Evolutionary conservation across 2,329 filamentous ascomycete species (phyloP).

Genomic region (Coniochaeta ligniaria): DNA sequence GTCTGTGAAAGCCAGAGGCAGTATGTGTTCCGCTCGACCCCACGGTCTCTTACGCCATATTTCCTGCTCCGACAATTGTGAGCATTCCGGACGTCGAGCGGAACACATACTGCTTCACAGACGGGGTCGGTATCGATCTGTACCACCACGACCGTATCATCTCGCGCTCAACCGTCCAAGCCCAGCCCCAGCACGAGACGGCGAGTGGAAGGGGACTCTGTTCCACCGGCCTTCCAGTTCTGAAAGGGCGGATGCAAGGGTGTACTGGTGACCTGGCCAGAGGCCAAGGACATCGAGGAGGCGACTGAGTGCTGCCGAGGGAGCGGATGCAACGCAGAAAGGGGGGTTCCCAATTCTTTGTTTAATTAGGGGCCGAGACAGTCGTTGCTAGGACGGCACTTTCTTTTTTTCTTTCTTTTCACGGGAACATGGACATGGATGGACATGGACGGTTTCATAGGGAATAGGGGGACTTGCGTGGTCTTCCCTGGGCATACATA

Average conservation of each 20-base stretch:
- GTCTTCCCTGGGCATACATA: no score
- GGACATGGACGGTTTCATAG: no score
- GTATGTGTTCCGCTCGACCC: slow-evolving; percentile 96
- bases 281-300: slow-evolving; percentile 56
- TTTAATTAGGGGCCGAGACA: no score
- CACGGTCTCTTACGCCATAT: slow-evolving; percentile 63
- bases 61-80: slow-evolving; percentile 47
- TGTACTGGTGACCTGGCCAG: slow-evolving; percentile 68
- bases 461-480: no score
- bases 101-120: slow-evolving; percentile 70
- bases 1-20: slow-evolving; percentile 88
- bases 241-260: slow-evolving; percentile 91
- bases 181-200: no score
- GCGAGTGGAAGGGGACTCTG: slow-evolving; percentile 54
- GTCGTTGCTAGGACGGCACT: no score
- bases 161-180: no score
- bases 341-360: no score
- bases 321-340: no score
- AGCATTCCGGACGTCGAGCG: slow-evolving; percentile 65
- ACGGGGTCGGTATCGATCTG: slow-evolving; percentile 80
- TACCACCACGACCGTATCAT: slow-evolving; percentile 64
- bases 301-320: no score
- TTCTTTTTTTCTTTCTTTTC: no score
- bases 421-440: no score
- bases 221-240: slow-evolving; percentile 85